These are phyloP conservation scores for Esteya vermicola DNA, from an alignment of 2,329 filamentous ascomycete genomes.

Conservation along the genomic window DNA sequence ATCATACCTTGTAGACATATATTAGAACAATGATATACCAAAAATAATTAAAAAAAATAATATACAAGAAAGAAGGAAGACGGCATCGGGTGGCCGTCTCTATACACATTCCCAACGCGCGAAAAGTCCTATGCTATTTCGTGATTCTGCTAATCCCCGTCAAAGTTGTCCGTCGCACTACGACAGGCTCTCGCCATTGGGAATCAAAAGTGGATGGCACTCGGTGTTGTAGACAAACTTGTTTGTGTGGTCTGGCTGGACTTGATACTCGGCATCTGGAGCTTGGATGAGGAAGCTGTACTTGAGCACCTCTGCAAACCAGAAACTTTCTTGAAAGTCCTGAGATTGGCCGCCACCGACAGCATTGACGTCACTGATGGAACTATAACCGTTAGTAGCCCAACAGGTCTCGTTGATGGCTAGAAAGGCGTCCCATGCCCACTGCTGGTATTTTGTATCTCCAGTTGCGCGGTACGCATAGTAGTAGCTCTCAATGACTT, in stretches of 20 bases:
- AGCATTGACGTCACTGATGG: slow-evolving; percentile 51
- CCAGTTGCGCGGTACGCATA: slow-evolving; percentile 75
- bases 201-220: slow-evolving; percentile 23
- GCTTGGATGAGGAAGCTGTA: slow-evolving; percentile 63
- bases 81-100: too few species aligned
- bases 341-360: slow-evolving; percentile 42
- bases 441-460: slow-evolving; percentile 62
- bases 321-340: slow-evolving; percentile 75
- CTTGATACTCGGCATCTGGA: slow-evolving; percentile 39
- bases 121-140: too few species aligned
- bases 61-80: too few species aligned
- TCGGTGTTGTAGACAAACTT: slow-evolving; percentile 36
- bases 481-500: slow-evolving; percentile 75
- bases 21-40: too few species aligned
- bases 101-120: too few species aligned
- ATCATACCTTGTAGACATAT: too few species aligned
- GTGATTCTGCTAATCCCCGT: too few species aligned
- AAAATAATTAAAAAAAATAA: too few species aligned
- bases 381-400: slow-evolving; percentile 52
- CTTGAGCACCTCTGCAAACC: slow-evolving; percentile 79
- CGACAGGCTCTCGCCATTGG: background rate
- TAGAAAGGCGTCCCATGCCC: slow-evolving; percentile 68
- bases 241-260: slow-evolving; percentile 29
- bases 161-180: too few species aligned
- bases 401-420: slow-evolving; percentile 50